These are phyloP conservation scores for Closterium sp. DNA, from an alignment of 139 green algal genomes.

Conservation along the genomic window DNA sequence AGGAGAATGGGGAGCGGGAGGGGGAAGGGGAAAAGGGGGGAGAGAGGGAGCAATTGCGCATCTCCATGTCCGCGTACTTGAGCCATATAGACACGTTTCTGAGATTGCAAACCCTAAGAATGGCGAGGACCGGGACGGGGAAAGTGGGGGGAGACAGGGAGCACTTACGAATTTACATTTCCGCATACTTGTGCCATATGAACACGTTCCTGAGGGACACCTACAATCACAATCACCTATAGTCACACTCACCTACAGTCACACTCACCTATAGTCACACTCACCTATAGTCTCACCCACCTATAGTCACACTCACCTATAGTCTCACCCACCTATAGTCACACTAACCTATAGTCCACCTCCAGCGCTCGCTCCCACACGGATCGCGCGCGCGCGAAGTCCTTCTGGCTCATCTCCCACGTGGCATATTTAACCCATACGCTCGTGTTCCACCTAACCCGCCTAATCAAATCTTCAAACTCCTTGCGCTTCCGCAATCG, in stretches of 20 bases:
- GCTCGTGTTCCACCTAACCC: conserved; percentile 82
- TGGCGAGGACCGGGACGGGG: too few species aligned
- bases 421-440: conserved; percentile 95
- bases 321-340: background rate
- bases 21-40: too few species aligned
- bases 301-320: too few species aligned
- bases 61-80: conserved; percentile 95
- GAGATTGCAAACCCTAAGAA: background rate
- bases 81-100: conserved; percentile 75
- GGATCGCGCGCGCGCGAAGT: conserved; percentile 83
- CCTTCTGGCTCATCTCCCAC: conserved; percentile 96
- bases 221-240: too few species aligned
- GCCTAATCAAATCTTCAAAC: conserved; percentile 90
- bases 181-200: too few species aligned
- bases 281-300: too few species aligned
- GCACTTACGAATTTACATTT: background rate
- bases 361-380: conserved; percentile 95
- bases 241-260: too few species aligned
- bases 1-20: too few species aligned
- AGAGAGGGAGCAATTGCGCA: conserved; percentile 72
- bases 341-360: conserved; percentile 61
- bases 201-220: too few species aligned
- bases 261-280: too few species aligned
- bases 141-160: too few species aligned
- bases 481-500: conserved; percentile 86